phyloP scores from a whole-genome alignment of 2,329 filamentous ascomycete genomes.

The Trichoderma gracile region DNA sequence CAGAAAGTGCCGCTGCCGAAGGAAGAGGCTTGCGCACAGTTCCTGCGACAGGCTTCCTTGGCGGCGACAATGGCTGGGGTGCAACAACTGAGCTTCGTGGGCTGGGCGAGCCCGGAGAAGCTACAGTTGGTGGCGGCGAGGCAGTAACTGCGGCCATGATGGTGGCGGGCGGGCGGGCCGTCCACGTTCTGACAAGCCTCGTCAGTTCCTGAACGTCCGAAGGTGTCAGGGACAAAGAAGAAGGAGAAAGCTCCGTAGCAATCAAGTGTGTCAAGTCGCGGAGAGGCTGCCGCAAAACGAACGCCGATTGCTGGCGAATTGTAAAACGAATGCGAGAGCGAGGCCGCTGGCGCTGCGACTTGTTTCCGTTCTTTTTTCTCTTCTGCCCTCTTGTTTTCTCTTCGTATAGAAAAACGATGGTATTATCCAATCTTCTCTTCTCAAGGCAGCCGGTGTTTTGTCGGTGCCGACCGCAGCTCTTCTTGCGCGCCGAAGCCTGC shows the following conservation, averaged over 20 bases:
- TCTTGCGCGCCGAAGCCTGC: slow-evolving; percentile 8
- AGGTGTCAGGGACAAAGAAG: background rate
- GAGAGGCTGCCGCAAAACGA: slow-evolving; percentile 14
- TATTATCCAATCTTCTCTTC: background rate
- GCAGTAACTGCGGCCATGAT: slow-evolving; percentile 41
- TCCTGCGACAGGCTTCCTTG: slow-evolving; percentile 30
- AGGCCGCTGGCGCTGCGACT: background rate
- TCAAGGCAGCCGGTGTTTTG: background rate
- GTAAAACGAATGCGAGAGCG: slow-evolving; percentile 5
- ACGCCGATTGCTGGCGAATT: background rate
- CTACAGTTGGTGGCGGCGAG: slow-evolving; percentile 38
- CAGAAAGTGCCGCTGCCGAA: slow-evolving; percentile 31
- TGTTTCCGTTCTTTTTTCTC: background rate
- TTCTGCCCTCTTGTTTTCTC: background rate
- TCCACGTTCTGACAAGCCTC: slow-evolving; percentile 10
- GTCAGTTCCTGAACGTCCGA: slow-evolving; percentile 6
- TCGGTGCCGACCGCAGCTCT: slow-evolving; percentile 3
- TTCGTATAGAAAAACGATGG: background rate
- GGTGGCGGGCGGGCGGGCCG: slow-evolving; percentile 17
- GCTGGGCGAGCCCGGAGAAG: slow-evolving; percentile 31
- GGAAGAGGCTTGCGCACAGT: slow-evolving; percentile 40
- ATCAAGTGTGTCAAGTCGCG: background rate
- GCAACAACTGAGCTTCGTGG: slow-evolving; percentile 17
- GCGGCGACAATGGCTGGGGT: slow-evolving; percentile 19
- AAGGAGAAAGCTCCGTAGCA: background rate